phyloP scores from a whole-genome alignment of 192 early-diverging fungal genomes.

The Geranomyces michiganensis region DNA sequence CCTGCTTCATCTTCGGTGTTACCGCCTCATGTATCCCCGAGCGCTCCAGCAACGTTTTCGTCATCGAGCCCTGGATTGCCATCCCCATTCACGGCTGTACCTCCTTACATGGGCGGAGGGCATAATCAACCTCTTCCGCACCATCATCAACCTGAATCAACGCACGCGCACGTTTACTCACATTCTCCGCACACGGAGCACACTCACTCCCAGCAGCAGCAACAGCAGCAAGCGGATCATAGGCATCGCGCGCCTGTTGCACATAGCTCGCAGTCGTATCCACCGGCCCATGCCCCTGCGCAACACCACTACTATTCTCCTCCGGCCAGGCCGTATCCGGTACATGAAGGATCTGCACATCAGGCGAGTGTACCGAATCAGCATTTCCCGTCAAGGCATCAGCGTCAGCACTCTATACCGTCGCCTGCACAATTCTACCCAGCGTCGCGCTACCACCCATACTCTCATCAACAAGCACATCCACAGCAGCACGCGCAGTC shows the following conservation, averaged over 20 bases:
- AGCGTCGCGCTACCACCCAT: background rate
- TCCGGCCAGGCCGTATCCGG: background rate
- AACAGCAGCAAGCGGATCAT: background rate
- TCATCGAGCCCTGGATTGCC: slow-evolving; percentile 1
- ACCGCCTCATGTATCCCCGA: background rate
- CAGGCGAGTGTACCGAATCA: background rate
- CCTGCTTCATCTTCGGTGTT: background rate
- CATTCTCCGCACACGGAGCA: background rate
- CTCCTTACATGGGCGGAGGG: background rate
- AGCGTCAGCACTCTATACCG: background rate
- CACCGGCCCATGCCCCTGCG: background rate
- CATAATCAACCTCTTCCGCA: background rate
- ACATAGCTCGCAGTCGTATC: background rate
- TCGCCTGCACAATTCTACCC: background rate
- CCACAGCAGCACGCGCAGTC: background rate
- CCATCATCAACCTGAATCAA: background rate
- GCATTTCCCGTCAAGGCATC: background rate
- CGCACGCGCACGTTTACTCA: background rate
- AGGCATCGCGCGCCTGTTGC: background rate
- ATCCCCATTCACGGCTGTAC: background rate
- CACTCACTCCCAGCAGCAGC: slow-evolving; percentile 7
- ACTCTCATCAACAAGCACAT: slow-evolving; percentile 2
- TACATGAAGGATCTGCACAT: background rate
- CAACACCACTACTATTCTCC: background rate
- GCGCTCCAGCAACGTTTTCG: background rate